These are phyloP conservation scores for Magnolia changhungtana DNA, from an alignment of 164 flowering plant genomes.

Conservation along the genomic window DNA sequence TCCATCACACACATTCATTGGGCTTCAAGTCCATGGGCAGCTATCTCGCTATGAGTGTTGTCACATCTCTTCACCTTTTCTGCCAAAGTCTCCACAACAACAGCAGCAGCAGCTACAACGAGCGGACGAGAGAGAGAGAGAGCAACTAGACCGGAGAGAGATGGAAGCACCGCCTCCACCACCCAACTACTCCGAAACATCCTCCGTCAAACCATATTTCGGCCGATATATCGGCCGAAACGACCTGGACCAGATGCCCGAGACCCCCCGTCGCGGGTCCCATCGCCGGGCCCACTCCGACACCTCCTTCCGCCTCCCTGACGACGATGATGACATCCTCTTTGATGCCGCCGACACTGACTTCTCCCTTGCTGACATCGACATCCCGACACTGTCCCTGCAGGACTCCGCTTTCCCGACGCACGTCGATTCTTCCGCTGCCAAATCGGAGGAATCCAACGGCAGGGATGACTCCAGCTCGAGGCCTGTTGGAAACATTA, in stretches of 20 bases:
- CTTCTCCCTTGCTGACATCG: constrained; percentile 29
- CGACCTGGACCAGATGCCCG: constrained; percentile 65
- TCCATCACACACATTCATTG: too few relatives aligned
- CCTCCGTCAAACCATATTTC: constrained; percentile 24
- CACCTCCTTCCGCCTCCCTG: constrained; percentile 58
- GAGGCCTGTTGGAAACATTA: constrained; percentile 3
- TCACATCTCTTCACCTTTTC: background rate
- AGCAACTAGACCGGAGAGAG: background rate
- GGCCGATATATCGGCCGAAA: constrained; percentile 17
- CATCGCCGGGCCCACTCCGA: constrained; percentile 87
- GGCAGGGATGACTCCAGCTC: constrained; percentile 13
- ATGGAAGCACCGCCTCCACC: background rate
- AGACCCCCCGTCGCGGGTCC: constrained; percentile 47
- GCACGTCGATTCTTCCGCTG: constrained; percentile 31
- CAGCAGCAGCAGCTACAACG: background rate
- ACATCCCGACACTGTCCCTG: constrained; percentile 21
- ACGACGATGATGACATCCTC: constrained; percentile 52
- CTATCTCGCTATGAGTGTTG: too few relatives aligned
- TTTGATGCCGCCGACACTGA: constrained; percentile 42
- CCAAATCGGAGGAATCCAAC: constrained; percentile 34
- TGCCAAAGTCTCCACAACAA: background rate
- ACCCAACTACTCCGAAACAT: background rate
- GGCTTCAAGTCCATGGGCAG: too few relatives aligned
- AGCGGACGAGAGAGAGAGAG: background rate
- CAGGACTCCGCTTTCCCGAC: constrained; percentile 25